phyloP scores from a whole-genome alignment of 2,329 filamentous ascomycete species.

The Dothiorella sarmentorum region DNA sequence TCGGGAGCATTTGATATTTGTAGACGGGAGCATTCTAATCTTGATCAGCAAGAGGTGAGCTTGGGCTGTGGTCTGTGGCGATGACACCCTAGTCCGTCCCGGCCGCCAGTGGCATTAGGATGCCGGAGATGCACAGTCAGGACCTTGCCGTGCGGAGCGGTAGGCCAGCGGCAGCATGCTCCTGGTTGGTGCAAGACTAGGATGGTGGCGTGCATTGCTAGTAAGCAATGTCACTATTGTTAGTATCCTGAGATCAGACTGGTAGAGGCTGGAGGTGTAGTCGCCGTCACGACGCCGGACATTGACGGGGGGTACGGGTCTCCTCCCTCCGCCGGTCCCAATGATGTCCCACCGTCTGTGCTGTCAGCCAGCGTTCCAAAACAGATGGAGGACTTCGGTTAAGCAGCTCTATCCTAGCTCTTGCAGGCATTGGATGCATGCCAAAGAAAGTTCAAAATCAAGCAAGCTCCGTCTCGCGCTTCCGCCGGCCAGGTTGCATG shows the following conservation, averaged over 20 bases:
- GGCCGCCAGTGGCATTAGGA: constrained; percentile 30
- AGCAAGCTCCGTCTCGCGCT: not conserved
- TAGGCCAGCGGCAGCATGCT: constrained; percentile 12
- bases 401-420: constrained; percentile 18
- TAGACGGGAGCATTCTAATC: constrained; percentile 23
- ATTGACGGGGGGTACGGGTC: constrained; percentile 20
- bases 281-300: constrained; percentile 18
- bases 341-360: constrained; percentile 19
- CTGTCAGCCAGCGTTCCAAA: constrained; percentile 19
- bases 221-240: constrained; percentile 20
- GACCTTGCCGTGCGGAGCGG: constrained; percentile 39
- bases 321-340: constrained; percentile 18
- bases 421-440: constrained; percentile 13
- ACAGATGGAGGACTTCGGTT: constrained; percentile 16
- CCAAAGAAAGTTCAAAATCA: constrained; percentile 1
- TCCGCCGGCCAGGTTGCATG: not conserved
- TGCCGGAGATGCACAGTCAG: constrained; percentile 40
- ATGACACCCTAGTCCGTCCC: constrained; percentile 29
- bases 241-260: constrained; percentile 18
- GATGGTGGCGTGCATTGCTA: constrained; percentile 18
- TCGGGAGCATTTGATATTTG: constrained; percentile 37
- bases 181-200: constrained; percentile 19
- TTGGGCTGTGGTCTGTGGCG: constrained; percentile 10
- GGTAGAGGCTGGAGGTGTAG: constrained; percentile 19
- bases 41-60: constrained; percentile 14